A percentile compares a stretch with the other conserved stretches of the same genome.
Evolutionary conservation across 495 filamentous ascomycete genomes (phyloP).

Genomic region (Podospora sp.): DNA sequence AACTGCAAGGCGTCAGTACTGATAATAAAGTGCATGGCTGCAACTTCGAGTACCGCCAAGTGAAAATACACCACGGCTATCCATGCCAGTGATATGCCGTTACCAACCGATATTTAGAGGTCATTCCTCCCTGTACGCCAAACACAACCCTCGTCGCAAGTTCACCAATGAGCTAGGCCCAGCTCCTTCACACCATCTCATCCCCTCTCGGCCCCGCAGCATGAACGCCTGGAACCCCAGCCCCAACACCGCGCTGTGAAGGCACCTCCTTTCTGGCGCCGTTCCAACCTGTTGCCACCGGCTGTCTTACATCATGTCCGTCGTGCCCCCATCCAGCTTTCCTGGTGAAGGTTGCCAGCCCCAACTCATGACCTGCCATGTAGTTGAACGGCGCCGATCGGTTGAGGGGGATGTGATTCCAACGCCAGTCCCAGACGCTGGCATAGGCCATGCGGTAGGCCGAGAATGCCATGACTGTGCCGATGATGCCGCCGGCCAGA

Average conservation of each 20-base stretch:
- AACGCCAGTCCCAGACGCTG: constrained; percentile 61
- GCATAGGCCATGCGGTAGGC: constrained; percentile 63
- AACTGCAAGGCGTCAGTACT: no score
- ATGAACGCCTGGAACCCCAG: neutral
- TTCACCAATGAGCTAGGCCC: no score
- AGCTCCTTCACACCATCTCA: neutral
- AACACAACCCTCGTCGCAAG: no score
- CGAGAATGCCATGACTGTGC: constrained; percentile 57
- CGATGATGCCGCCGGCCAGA: constrained; percentile 58
- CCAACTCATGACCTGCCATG: constrained; percentile 1
- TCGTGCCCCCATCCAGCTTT: constrained; percentile 10
- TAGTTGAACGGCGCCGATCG: neutral
- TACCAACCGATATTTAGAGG: neutral
- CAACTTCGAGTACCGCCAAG: no score
- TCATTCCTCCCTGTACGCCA: no score
- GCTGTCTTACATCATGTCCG: neutral
- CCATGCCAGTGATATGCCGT: no score
- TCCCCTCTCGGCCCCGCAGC: neutral
- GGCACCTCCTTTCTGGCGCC: neutral
- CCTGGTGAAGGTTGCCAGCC: constrained; percentile 11
- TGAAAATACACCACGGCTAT: no score
- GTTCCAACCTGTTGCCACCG: neutral
- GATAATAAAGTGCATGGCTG: no score
- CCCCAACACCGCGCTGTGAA: neutral
- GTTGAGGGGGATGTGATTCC: constrained; percentile 54